phyloP scores from a whole-genome alignment of 768 basidiomycete genomes.

The Gloeopeniophorella convolvens region DNA sequence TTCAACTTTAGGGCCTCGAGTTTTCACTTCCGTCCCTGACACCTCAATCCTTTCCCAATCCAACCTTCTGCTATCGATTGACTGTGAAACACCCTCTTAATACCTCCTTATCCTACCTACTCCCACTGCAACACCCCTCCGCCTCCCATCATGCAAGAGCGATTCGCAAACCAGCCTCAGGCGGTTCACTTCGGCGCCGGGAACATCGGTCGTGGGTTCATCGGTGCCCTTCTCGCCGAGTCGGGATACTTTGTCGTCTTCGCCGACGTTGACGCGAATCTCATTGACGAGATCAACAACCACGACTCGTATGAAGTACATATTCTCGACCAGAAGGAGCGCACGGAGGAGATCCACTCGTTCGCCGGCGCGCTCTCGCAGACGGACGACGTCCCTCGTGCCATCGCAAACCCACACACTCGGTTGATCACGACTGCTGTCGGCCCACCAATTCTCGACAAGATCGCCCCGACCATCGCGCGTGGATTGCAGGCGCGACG shows the following conservation, averaged over 20 bases:
- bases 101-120: no score
- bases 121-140: background rate
- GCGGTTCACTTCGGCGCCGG: slow-evolving; percentile 36
- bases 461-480: slow-evolving; percentile 32
- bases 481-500: slow-evolving; percentile 29
- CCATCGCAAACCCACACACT: slow-evolving; percentile 22
- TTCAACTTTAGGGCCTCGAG: no score
- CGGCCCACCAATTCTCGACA: slow-evolving; percentile 30
- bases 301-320: slow-evolving; percentile 28
- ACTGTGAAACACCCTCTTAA: no score
- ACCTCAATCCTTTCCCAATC: no score
- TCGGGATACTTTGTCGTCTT: slow-evolving; percentile 36
- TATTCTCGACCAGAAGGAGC: slow-evolving; percentile 28
- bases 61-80: no score
- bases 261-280: slow-evolving; percentile 29
- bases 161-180: slow-evolving; percentile 16
- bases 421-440: slow-evolving; percentile 35
- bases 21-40: no score
- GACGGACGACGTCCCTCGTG: slow-evolving; percentile 13
- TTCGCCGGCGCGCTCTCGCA: slow-evolving; percentile 23
- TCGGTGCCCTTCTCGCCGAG: slow-evolving; percentile 31
- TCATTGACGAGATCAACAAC: slow-evolving; percentile 30
- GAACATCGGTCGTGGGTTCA: slow-evolving; percentile 36
- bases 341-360: slow-evolving; percentile 16
- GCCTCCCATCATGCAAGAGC: slow-evolving; percentile 1